phyloP scores from a whole-genome alignment of 768 basidiomycete species.

The button mushroom (Agaricus bisporus) region DNA sequence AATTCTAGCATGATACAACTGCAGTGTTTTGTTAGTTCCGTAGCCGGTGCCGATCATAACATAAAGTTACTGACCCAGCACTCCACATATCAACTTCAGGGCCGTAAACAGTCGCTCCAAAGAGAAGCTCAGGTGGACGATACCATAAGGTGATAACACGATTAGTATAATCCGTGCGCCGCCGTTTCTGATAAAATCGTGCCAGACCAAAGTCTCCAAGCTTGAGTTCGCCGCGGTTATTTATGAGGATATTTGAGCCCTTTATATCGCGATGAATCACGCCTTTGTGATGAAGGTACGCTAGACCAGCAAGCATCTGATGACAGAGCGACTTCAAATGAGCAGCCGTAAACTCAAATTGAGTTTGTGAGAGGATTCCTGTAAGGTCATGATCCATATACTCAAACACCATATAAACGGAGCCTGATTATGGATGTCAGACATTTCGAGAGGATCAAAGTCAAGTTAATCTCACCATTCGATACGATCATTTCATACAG shows the following conservation, averaged over 20 bases:
- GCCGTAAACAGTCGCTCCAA: constrained; percentile 94
- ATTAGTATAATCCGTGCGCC: constrained; percentile 95
- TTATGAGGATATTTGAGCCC: constrained; percentile 95
- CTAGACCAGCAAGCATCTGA: constrained; percentile 93
- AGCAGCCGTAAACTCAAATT: constrained; percentile 77
- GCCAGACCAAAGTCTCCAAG: constrained; percentile 97
- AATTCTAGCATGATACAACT: constrained; percentile 99
- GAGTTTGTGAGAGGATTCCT: constrained; percentile 86
- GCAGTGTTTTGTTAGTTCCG: constrained; percentile 2
- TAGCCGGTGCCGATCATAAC: neutral
- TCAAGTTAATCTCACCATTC: constrained; percentile 53
- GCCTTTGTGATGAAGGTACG: constrained; percentile 92
- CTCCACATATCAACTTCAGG: constrained; percentile 99
- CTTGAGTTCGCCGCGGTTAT: constrained; percentile 88
- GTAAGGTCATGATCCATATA: constrained; percentile 99
- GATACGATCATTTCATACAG: constrained; percentile 99
- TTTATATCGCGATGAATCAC: constrained; percentile 99
- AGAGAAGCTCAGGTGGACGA: constrained; percentile 88
- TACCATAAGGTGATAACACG: constrained; percentile 99
- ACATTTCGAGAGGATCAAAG: neutral
- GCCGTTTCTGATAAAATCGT: constrained; percentile 89
- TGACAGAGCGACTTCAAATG: constrained; percentile 93
- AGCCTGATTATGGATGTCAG: constrained; percentile 44
- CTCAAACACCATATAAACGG: constrained; percentile 98
- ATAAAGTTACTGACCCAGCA: constrained; percentile 65